phyloP scores from a whole-genome alignment of 2,329 filamentous ascomycete species.

The Clarireedia sp. region DNA sequence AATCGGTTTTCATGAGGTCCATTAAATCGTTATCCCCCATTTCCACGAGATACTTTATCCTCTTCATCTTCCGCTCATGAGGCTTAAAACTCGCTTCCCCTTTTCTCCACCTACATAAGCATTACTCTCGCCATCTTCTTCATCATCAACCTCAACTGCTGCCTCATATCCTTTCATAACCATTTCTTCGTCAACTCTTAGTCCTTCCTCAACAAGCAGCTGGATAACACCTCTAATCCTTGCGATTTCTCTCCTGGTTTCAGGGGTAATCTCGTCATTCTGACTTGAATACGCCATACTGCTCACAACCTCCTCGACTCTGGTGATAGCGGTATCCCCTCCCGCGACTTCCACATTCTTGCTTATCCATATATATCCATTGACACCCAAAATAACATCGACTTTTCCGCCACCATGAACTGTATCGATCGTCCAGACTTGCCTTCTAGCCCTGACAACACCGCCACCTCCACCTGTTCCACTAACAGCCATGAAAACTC shows the following conservation, averaged over 20 bases:
- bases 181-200: conserved; percentile 84
- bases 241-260: conserved; percentile 81
- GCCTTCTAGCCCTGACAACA: conserved; percentile 74
- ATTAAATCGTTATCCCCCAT: not conserved
- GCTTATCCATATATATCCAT: conserved; percentile 93
- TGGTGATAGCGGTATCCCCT: conserved; percentile 54
- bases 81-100: conserved; percentile 27
- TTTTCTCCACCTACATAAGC: conserved; percentile 47
- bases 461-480: conserved; percentile 74
- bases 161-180: conserved; percentile 76
- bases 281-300: conserved; percentile 88
- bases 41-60: not conserved
- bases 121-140: conserved; percentile 47
- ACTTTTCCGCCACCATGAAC: conserved; percentile 54
- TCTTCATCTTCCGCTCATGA: conserved; percentile 21
- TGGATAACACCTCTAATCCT: conserved; percentile 73
- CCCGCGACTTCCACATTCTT: conserved; percentile 65
- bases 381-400: conserved; percentile 85
- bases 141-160: conserved; percentile 64
- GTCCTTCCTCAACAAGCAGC: conserved; percentile 71
- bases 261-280: conserved; percentile 74
- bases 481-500: conserved; percentile 74
- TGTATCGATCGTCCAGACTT: conserved; percentile 75
- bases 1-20: no score
- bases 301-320: conserved; percentile 80